A percentile compares a stretch with the other conserved stretches of the same genome.
Evolutionary conservation across 805 yeast species (phyloP).

Genomic region (Ogataea salicorniae): DNA sequence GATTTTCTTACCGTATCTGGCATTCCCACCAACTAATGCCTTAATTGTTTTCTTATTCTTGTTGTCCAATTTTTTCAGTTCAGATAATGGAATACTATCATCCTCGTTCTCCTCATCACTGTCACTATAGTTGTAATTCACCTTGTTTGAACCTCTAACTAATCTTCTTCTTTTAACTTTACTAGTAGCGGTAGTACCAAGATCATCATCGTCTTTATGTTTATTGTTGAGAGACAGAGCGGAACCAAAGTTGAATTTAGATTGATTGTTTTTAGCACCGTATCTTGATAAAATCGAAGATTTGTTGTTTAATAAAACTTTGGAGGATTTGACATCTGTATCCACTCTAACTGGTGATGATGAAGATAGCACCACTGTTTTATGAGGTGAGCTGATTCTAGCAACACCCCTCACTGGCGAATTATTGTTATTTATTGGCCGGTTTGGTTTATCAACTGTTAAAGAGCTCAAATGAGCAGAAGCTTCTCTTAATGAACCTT

Average conservation of each 20-base stretch:
- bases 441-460: slow-evolving; percentile 8
- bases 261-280: slow-evolving; percentile 6
- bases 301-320: slow-evolving; percentile 19
- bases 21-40: not conserved
- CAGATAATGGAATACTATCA: slow-evolving; percentile 43
- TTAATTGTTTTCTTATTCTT: not conserved
- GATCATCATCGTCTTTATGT: slow-evolving; percentile 31
- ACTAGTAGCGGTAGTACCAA: slow-evolving; percentile 26
- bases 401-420: slow-evolving; percentile 10
- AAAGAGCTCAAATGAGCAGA: slow-evolving; percentile 23
- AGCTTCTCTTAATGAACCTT: slow-evolving; percentile 30
- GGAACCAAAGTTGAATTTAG: too few relatives aligned
- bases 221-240: not conserved
- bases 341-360: slow-evolving; percentile 16
- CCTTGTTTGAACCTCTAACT: slow-evolving; percentile 14
- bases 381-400: slow-evolving; percentile 9
- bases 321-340: slow-evolving; percentile 24
- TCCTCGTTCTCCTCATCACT: slow-evolving; percentile 37
- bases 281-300: slow-evolving; percentile 23
- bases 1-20: not conserved
- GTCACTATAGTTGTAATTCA: slow-evolving; percentile 12
- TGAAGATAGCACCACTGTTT: slow-evolving; percentile 11
- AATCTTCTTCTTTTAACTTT: slow-evolving; percentile 19
- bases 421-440: not conserved
- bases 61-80: slow-evolving; percentile 34